phyloP scores from a whole-genome alignment of 345 rosid genomes.

The Gossypium rotundifolium region DNA sequence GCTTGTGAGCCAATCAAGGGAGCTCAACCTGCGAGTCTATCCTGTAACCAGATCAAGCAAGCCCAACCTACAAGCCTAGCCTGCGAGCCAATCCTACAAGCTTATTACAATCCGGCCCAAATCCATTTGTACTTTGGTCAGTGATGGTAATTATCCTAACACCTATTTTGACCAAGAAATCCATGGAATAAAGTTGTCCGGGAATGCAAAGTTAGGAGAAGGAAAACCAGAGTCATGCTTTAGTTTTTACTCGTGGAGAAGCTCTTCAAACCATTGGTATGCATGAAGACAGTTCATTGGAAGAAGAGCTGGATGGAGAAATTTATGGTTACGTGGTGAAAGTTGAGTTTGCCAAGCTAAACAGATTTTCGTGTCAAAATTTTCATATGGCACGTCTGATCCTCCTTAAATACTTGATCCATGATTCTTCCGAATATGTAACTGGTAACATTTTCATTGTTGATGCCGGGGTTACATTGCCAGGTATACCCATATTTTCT shows the following conservation, averaged over 20 bases:
- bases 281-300: not conserved
- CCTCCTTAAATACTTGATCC: constrained; percentile 73
- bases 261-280: not conserved
- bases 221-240: not conserved
- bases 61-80: no score
- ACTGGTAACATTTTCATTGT: constrained; percentile 57
- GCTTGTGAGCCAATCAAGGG: no score
- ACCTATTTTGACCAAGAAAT: not conserved
- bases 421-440: constrained; percentile 53
- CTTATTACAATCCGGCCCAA: no score
- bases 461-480: constrained; percentile 57
- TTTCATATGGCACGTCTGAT: constrained; percentile 35
- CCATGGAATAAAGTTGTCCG: not conserved
- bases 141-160: no score
- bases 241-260: not conserved
- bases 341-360: no score
- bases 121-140: no score
- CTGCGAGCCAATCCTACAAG: no score
- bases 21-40: no score
- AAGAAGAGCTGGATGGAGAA: no score
- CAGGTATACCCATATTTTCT: constrained; percentile 61
- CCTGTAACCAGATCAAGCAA: no score
- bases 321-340: no score
- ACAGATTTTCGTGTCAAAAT: no score
- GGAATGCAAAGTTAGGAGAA: not conserved